Evolutionary conservation across 805 yeast species (phyloP).

Genomic region (Sporopachydermia quercuum): DNA sequence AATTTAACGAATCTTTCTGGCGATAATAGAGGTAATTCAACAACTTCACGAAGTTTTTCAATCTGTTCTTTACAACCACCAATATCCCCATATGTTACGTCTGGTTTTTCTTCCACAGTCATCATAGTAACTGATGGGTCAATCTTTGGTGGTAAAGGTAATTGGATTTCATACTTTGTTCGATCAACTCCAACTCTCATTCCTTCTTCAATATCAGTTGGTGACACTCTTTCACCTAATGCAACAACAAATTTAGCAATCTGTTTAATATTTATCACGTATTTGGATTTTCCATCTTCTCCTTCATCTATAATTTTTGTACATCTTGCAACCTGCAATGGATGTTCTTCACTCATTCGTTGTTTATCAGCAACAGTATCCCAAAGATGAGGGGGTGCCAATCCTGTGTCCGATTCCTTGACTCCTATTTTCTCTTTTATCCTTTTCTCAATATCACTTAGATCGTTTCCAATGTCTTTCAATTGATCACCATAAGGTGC

Average conservation of each 20-base stretch:
- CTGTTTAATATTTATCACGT: conserved; percentile 93
- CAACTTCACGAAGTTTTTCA: conserved; percentile 91
- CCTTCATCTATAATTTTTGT: conserved; percentile 75
- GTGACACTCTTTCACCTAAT: conserved; percentile 90
- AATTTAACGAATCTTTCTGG: conserved; percentile 95
- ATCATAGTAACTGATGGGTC: conserved; percentile 98
- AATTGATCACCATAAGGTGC: conserved; percentile 85
- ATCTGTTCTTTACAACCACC: conserved; percentile 99
- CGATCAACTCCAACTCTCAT: conserved; percentile 99
- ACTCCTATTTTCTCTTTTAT: conserved; percentile 92
- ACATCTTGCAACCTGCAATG: conserved; percentile 96
- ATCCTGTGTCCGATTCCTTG: conserved; percentile 94
- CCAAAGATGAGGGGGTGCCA: conserved; percentile 94
- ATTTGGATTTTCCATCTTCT: conserved; percentile 77
- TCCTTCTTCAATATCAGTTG: conserved; percentile 98
- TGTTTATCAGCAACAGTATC: conserved; percentile 94
- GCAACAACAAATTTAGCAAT: conserved; percentile 97
- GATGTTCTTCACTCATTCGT: conserved; percentile 85
- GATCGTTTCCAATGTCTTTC: conserved; percentile 74
- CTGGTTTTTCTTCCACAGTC: conserved; percentile 99
- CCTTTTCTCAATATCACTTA: conserved; percentile 67
- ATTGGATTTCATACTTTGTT: conserved; percentile 89
- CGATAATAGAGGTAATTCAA: conserved; percentile 80
- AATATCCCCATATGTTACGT: conserved; percentile 93
- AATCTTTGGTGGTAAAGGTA: conserved; percentile 94